Base-by-base conservation (phyloP, 805 yeast genomes). In the Tetrapisispora namnaoensis region DNA sequence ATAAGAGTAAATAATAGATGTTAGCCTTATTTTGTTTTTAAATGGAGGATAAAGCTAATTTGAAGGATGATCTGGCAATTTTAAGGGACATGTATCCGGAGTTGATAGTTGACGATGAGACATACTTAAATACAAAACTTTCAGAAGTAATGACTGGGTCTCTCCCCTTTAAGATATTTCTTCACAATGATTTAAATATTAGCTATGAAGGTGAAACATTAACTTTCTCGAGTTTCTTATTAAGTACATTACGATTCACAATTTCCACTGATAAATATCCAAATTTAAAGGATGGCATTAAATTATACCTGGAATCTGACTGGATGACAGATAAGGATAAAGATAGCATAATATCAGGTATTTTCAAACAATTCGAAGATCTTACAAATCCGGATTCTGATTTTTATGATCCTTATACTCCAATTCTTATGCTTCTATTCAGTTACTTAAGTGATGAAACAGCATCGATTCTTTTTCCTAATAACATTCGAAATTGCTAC, bases 381-480 rank as follows among this genome's bases (percentile, higher is more conserved):
- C 28, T 52, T 20, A 54, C 55, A 4, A 52, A 56, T 41, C 54
- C 61, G 2, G 20, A 16, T 3, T 48, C 54, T 11, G 58, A 53
- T 3, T 2, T 45, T 1, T 59, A 48, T 43, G 65, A 61, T 34
- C 52, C 59, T 4, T 49, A 39, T 27, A 56, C 61, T 2, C 67
- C 70, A 28, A 62, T 76, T 1, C 54, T 77, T 3, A 77, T 70
- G 55, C 54, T 68, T 14, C 56, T 76, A 51, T 65, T 77, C n/a
- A 78, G 75, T 49, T 64, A 55, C 48, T 46, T 77, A 20, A 59
- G 61, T 3, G 52, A 55, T 39, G 69, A 64, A 21, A 28, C 55
- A 18, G 45, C 53, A 1, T 36, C 38, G 5, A 35, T 56, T 17
- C 45, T 60, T 17, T 52, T 60, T 27, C 49, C 50, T 16, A 44